Conservation (phyloP, 2,329 filamentous ascomycete genomes). For the Botrytis elliptica region DNA sequence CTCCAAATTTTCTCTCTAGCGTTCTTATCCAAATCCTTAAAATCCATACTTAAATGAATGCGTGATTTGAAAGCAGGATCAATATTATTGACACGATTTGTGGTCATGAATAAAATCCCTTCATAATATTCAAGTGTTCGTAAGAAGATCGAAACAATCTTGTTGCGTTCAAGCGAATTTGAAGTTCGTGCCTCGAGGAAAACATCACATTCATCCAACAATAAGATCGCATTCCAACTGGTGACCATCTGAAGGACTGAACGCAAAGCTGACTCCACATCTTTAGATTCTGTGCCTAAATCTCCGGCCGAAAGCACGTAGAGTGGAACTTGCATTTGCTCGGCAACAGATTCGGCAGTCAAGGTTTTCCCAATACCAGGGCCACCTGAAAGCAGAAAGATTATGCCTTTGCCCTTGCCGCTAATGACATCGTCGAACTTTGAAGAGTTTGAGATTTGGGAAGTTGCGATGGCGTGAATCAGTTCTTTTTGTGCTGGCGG, state of each 20-base stretch:
- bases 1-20: constrained; percentile 33
- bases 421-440: constrained; percentile 53
- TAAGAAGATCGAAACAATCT: constrained; percentile 42
- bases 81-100: constrained; percentile 39
- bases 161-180: constrained; percentile 44
- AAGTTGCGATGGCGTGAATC: constrained; percentile 50
- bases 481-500: constrained; percentile 51
- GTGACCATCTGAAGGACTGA: constrained; percentile 70
- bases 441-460: constrained; percentile 44
- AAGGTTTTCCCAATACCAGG: constrained; percentile 48
- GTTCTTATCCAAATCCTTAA: constrained; percentile 26
- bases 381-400: constrained; percentile 49
- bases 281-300: constrained; percentile 43
- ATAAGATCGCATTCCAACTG: constrained; percentile 68
- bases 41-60: constrained; percentile 38
- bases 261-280: constrained; percentile 42
- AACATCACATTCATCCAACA: constrained; percentile 71
- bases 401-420: constrained; percentile 52
- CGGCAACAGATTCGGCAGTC: constrained; percentile 32
- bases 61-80: constrained; percentile 41
- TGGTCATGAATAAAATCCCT: constrained; percentile 44
- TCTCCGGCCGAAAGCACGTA: constrained; percentile 45
- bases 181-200: constrained; percentile 44
- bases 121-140: constrained; percentile 43
- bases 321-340: constrained; percentile 29